Conservation (phyloP, 2,329 filamentous ascomycete species). For the Zelopaecilomyces penicillatus region DNA sequence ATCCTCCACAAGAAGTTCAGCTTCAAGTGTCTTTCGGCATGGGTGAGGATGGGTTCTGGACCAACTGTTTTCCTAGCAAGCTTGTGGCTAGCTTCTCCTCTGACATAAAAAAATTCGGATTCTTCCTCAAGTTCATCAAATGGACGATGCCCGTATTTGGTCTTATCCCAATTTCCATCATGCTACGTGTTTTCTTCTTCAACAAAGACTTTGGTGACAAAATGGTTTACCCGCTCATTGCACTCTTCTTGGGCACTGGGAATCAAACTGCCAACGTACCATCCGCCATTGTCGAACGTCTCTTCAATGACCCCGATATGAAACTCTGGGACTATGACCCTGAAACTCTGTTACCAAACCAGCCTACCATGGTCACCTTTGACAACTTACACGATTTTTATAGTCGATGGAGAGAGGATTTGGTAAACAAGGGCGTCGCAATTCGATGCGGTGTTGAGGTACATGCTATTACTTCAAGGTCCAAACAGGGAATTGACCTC, state of each 20-base stretch:
- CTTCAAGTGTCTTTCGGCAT: constrained; percentile 58
- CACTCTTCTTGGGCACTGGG: constrained; percentile 65
- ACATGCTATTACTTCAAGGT: constrained; percentile 41
- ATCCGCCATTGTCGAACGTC: constrained; percentile 54
- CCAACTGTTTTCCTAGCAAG: constrained; percentile 54
- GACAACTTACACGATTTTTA: constrained; percentile 55
- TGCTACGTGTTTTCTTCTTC: constrained; percentile 62
- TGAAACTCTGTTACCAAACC: constrained; percentile 46
- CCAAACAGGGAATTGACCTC: constrained; percentile 44
- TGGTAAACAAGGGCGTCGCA: constrained; percentile 45
- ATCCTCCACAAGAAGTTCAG: constrained; percentile 48
- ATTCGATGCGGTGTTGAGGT: constrained; percentile 50
- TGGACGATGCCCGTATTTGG: constrained; percentile 53
- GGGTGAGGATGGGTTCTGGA: constrained; percentile 52
- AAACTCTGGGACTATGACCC: constrained; percentile 51
- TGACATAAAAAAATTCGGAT: constrained; percentile 49
- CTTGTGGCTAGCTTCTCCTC: constrained; percentile 45
- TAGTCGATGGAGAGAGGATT: constrained; percentile 46
- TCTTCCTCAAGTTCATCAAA: constrained; percentile 48
- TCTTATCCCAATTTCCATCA: constrained; percentile 52
- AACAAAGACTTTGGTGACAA: constrained; percentile 61
- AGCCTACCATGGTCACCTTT: constrained; percentile 59
- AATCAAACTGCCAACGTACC: constrained; percentile 68
- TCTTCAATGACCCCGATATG: constrained; percentile 51
- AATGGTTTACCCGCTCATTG: constrained; percentile 63